Percentiles rank a stretch among this genome's conserved stretches.
Conservation (phyloP, 2,329 filamentous ascomycete species). For the Fusarium heterosporum region DNA sequence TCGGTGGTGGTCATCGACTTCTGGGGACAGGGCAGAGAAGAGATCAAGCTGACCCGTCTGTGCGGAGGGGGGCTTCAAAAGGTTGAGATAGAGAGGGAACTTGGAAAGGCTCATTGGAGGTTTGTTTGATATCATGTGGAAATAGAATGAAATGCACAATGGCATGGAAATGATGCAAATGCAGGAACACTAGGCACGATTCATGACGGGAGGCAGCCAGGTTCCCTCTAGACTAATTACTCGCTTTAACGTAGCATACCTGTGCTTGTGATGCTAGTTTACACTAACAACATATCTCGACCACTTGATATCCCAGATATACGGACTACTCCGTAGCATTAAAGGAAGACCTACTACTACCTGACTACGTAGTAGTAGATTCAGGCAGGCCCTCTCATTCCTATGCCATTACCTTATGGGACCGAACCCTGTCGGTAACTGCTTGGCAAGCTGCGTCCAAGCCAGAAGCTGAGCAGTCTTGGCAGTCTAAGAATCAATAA, state of each 20-base stretch:
- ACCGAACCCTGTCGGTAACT: slow-evolving; percentile 23
- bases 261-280: not conserved
- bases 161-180: slow-evolving; percentile 39
- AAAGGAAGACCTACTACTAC: no score
- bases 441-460: slow-evolving; percentile 3
- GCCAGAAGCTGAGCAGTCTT: slow-evolving; percentile 20
- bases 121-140: slow-evolving; percentile 30
- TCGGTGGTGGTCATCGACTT: slow-evolving; percentile 37
- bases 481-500: slow-evolving; percentile 27
- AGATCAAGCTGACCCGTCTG: slow-evolving; percentile 30
- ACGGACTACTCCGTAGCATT: not conserved
- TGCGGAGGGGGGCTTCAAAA: slow-evolving; percentile 10
- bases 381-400: slow-evolving; percentile 1
- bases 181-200: slow-evolving; percentile 25
- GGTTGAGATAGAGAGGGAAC: not conserved
- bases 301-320: not conserved
- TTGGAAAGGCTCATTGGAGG: slow-evolving; percentile 21
- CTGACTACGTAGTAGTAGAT: not conserved
- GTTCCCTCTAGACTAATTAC: not conserved
- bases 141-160: slow-evolving; percentile 26
- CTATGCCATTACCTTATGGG: not conserved
- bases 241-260: no score
- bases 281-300: not conserved
- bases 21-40: slow-evolving; percentile 1
- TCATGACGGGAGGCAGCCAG: slow-evolving; percentile 29